Percentiles rank a stretch among this genome's conserved stretches.
Evolutionary conservation across 306 rosid species (phyloP).

Genomic region (Carpinus fangiana): DNA sequence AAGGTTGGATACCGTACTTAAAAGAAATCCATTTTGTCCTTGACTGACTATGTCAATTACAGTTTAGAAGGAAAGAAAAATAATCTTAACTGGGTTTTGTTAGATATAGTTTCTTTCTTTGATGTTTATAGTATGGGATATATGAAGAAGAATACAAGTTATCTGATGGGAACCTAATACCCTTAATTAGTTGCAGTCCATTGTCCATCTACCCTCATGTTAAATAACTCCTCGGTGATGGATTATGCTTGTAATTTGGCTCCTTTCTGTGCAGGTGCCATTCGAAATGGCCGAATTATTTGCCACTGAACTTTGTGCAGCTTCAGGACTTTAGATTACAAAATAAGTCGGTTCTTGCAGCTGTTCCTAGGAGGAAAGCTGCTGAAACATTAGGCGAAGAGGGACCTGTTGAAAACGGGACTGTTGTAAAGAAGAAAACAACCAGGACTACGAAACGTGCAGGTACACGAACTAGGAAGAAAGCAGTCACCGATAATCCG

Average conservation of each 20-base stretch:
- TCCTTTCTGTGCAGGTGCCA: conserved; percentile 56
- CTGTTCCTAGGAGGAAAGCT: conserved; percentile 64
- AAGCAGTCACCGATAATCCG: conserved; percentile 34
- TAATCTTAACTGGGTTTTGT: neutral
- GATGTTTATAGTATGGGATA: conserved; percentile 8
- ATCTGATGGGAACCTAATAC: neutral
- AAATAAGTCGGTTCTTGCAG: conserved; percentile 54
- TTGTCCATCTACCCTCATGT: neutral
- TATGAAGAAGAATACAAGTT: conserved; percentile 4
- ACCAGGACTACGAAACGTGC: conserved; percentile 46
- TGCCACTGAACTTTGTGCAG: conserved; percentile 43
- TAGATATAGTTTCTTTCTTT: neutral
- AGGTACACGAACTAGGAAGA: conserved; percentile 42
- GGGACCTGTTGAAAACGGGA: conserved; percentile 50
- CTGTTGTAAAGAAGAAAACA: conserved; percentile 54
- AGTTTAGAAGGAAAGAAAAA: neutral
- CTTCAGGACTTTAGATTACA: conserved; percentile 45
- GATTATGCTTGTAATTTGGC: conserved; percentile 28
- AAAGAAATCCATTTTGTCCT: neutral
- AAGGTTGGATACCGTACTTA: neutral
- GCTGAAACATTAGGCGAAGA: conserved; percentile 43
- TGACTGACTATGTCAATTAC: neutral
- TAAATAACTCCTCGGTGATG: conserved; percentile 17
- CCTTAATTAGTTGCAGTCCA: neutral
- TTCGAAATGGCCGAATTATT: conserved; percentile 37